Evolutionary conservation across 2,329 filamentous ascomycete genomes (phyloP).

Genomic region (Pseudogymnoascus sp.): DNA sequence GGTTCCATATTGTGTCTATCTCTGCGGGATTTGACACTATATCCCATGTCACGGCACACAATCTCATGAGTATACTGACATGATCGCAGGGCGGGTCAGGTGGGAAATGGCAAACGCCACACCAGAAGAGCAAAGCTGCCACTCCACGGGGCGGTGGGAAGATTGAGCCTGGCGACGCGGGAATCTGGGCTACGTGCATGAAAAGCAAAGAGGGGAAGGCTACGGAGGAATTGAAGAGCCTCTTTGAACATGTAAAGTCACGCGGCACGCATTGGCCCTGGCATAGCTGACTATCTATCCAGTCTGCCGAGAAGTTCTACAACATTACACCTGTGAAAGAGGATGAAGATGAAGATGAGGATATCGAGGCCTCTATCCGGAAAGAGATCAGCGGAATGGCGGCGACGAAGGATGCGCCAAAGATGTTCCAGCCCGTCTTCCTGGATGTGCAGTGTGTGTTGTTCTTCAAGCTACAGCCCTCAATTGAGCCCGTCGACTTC

Average conservation of each 20-base stretch:
- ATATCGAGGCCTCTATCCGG: conserved; percentile 66
- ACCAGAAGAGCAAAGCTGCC: conserved; percentile 45
- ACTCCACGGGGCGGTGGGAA: conserved; percentile 36
- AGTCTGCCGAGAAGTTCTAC: conserved; percentile 61
- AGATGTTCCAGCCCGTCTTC: conserved; percentile 45
- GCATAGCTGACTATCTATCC: conserved; percentile 9
- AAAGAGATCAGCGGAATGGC: conserved; percentile 62
- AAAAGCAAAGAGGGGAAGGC: conserved; percentile 64
- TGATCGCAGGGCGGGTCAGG: conserved; percentile 36
- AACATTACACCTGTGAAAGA: conserved; percentile 32
- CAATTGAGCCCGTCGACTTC: conserved; percentile 49
- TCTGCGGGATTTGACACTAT: not conserved
- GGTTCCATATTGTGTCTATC: not conserved
- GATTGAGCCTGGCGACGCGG: conserved; percentile 60
- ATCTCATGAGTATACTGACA: conserved; percentile 5
- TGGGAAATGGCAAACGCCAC: conserved; percentile 55
- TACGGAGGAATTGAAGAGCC: conserved; percentile 54
- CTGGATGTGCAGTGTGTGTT: conserved; percentile 54
- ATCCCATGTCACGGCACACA: not conserved
- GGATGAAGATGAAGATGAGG: conserved; percentile 38
- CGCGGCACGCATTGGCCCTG: conserved; percentile 8
- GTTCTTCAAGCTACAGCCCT: conserved; percentile 49
- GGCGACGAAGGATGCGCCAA: conserved; percentile 32
- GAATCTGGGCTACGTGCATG: conserved; percentile 72
- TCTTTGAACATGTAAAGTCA: conserved; percentile 56